Percentiles rank a stretch among this genome's conserved stretches.
These are phyloP conservation scores for Termitomyces eurrhizus DNA, from an alignment of 768 basidiomycete genomes.

Conservation along the genomic window DNA sequence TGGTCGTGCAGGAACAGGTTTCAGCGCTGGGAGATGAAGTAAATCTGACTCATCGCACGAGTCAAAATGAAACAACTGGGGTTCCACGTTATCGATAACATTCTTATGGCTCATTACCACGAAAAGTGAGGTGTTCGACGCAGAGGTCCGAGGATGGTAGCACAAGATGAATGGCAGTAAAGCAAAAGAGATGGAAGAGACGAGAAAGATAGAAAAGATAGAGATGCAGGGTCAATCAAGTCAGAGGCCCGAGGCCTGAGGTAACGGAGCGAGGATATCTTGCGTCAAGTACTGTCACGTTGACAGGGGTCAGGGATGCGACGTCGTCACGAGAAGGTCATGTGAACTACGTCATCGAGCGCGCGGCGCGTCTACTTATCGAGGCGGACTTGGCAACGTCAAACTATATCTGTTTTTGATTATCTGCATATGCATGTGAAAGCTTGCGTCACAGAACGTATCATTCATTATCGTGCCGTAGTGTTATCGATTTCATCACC, in stretches of 20 bases:
- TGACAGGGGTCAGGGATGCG: conserved; percentile 2
- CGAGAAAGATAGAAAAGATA: conserved; percentile 7
- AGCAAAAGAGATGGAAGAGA: conserved; percentile 12
- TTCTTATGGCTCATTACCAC: conserved; percentile 30
- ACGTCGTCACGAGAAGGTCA: conserved; percentile 14
- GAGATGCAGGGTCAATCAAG: conserved; percentile 15
- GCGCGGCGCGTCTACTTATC: background rate
- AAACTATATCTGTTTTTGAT: background rate
- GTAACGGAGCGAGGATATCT: conserved; percentile 28
- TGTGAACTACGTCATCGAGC: background rate
- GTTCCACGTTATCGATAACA: conserved; percentile 52
- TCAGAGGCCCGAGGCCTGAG: conserved; percentile 24
- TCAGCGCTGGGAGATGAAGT: conserved; percentile 5
- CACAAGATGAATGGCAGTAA: conserved; percentile 9
- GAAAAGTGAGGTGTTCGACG: background rate
- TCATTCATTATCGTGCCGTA: background rate
- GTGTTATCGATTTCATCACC: background rate
- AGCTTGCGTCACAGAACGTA: background rate
- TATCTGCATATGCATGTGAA: background rate
- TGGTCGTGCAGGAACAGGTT: conserved; percentile 9
- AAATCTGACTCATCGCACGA: conserved; percentile 31
- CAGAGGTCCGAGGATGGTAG: conserved; percentile 13
- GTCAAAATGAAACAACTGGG: conserved; percentile 46
- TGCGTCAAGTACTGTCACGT: conserved; percentile 21
- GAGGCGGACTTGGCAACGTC: background rate